Evolutionary conservation across 805 yeast species (phyloP), one percentile per base, ranked within the genome.

Genomic region (Kluyveromyces nonfermentans): DNA sequence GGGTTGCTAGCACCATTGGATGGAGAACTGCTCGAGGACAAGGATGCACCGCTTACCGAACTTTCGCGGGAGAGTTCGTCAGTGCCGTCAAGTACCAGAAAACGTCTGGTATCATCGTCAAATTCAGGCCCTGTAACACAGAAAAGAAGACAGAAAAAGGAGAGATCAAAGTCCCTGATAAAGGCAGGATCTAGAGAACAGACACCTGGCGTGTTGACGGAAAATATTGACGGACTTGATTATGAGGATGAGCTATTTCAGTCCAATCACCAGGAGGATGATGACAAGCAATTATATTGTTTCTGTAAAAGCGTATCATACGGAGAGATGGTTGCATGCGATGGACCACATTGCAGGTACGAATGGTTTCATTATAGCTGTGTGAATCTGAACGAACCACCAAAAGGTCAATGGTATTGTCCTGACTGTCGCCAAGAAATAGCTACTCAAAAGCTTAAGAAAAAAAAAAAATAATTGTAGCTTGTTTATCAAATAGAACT

Each of bases 351-450:
- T 53, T 93, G 98, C 69, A 77, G 80, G 57, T 80, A 72, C 51
- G 96, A 87, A 60, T 90, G 97, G 97, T 90, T 90, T 67, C 98
- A 93, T 64, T 90, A 89, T 72, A 82, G 80, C 44, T 93, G 98
- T 69, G 96, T 90, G 35, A 95, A 95, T 1, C 69, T 90, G 47
- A 80, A 79, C 16, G 81, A 79, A 41, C 96, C 95, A 4, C 97
- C 97, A 2, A 78, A 80, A 56, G 95, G 93, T 16, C 82, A 84
- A 39, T 90, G 98, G 98, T 89, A 79, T 61, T 90, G 98, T 67
- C 86, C 96, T 0, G 83, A 81, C 42, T 89, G 97, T 69, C 63
- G 62, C 34, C 68, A 65, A 37, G 65, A 60, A 37, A 52, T 63
- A 56, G 61, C 63, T 9, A 60, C 57, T 40, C 59, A 52, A 35